Conservation (phyloP, 805 yeast species). For the Clavispora phyllophila region DNA sequence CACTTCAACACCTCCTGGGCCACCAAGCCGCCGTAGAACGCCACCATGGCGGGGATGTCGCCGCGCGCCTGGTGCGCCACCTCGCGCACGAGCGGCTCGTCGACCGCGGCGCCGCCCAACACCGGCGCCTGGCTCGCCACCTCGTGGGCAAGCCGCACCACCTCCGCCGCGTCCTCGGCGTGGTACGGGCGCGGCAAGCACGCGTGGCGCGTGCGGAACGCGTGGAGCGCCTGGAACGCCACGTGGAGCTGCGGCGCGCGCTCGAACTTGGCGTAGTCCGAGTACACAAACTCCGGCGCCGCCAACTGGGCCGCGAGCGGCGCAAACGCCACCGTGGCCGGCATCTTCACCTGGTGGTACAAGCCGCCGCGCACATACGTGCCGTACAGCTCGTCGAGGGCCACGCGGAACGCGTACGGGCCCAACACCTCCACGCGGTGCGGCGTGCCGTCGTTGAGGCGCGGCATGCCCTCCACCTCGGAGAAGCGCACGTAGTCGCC, state of each 20-base stretch:
- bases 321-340: conserved; percentile 57
- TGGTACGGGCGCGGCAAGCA: conserved; percentile 78
- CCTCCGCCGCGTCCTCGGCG: conserved; percentile 66
- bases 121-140: conserved; percentile 51
- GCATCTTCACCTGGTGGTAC: conserved; percentile 89
- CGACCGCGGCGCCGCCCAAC: conserved; percentile 51
- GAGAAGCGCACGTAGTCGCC: conserved; percentile 84
- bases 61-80: conserved; percentile 85
- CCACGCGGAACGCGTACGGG: conserved; percentile 86
- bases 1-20: conserved; percentile 97
- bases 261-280: conserved; percentile 93
- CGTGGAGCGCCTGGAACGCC: conserved; percentile 85
- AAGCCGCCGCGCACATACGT: conserved; percentile 78
- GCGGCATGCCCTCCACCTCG: conserved; percentile 77
- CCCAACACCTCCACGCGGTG: conserved; percentile 81
- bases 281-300: conserved; percentile 71
- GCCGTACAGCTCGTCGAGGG: conserved; percentile 52
- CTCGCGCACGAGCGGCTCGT: conserved; percentile 63
- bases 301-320: conserved; percentile 58
- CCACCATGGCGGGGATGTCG: conserved; percentile 84
- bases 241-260: conserved; percentile 87
- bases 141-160: conserved; percentile 54
- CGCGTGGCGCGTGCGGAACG: conserved; percentile 58
- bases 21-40: conserved; percentile 87
- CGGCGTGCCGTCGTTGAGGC: conserved; percentile 67